phyloP scores from a whole-genome alignment of 352 stramenopile species.

The Phytophthora sansomeana region DNA sequence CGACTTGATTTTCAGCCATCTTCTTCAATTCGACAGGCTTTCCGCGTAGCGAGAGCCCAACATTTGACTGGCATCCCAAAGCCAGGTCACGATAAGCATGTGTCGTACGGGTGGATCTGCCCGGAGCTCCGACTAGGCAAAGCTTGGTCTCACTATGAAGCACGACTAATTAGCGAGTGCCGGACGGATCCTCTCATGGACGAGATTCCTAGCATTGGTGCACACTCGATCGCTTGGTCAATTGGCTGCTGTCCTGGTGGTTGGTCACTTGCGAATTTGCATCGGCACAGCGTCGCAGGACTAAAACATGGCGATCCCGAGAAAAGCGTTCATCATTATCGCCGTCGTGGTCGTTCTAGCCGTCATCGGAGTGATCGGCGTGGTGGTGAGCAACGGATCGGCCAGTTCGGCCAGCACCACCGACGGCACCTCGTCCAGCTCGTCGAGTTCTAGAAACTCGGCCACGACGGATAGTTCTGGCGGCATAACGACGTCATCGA shows the following conservation, averaged over 20 bases:
- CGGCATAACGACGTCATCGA: too few relatives aligned
- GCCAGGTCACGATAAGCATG: conserved; percentile 3
- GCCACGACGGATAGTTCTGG: too few relatives aligned
- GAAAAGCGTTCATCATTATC: conserved; percentile 44
- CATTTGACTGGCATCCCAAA: conserved; percentile 16
- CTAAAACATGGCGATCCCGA: conserved; percentile 21
- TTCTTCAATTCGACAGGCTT: conserved; percentile 3
- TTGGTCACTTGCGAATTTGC: conserved; percentile 30
- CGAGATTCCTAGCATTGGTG: conserved; percentile 2
- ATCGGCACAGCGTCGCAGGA: background rate
- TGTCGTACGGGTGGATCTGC: conserved; percentile 21
- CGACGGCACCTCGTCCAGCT: too few relatives aligned
- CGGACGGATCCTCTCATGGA: conserved; percentile 13
- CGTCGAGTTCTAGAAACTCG: too few relatives aligned
- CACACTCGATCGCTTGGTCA: conserved; percentile 5
- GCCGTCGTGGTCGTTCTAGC: conserved; percentile 50
- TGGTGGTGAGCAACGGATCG: conserved; percentile 35
- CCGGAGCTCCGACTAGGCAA: conserved; percentile 15
- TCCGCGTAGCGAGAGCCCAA: background rate
- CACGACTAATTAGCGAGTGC: conserved; percentile 17
- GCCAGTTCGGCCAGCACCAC: conserved; percentile 34
- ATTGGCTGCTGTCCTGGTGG: background rate
- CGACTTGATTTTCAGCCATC: conserved; percentile 11
- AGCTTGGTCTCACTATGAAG: conserved; percentile 17
- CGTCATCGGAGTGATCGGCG: conserved; percentile 45